Percentiles rank a stretch among this genome's conserved stretches.
Conservation (phyloP, 805 yeast species). For the Myxozyma udenii region DNA sequence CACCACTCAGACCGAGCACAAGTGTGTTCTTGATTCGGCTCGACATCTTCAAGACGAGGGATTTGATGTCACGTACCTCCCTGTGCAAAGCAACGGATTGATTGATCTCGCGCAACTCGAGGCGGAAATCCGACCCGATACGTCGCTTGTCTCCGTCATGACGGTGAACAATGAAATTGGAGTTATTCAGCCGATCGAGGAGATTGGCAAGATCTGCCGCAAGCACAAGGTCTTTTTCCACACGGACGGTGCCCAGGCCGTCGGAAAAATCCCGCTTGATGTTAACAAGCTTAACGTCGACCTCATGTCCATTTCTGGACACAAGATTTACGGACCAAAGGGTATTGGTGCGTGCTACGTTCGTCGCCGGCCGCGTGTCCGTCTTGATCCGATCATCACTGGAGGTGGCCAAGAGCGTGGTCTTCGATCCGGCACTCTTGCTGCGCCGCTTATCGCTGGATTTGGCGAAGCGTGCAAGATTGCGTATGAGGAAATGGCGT, state of each 20-base stretch:
- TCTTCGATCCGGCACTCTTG: conserved; percentile 90
- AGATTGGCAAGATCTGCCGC: conserved; percentile 85
- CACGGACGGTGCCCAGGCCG: conserved; percentile 96
- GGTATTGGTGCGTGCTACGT: conserved; percentile 95
- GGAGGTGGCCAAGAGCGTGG: conserved; percentile 99
- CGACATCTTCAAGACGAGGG: conserved; percentile 95
- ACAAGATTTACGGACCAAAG: conserved; percentile 96
- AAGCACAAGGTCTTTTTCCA: conserved; percentile 91
- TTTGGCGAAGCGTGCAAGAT: conserved; percentile 96
- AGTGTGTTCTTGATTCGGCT: conserved; percentile 96
- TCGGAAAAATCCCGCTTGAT: conserved; percentile 88
- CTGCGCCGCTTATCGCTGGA: conserved; percentile 94
- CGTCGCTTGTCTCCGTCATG: conserved; percentile 88
- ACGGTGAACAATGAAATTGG: conserved; percentile 98
- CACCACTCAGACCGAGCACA: conserved; percentile 96
- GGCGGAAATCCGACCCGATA: conserved; percentile 82
- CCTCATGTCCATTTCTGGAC: conserved; percentile 88
- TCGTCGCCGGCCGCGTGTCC: conserved; percentile 96
- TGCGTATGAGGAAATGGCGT: conserved; percentile 66
- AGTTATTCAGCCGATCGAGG: conserved; percentile 92
- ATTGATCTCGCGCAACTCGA: conserved; percentile 74
- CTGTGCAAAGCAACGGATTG: conserved; percentile 77
- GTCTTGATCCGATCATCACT: conserved; percentile 88
- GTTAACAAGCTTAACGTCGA: conserved; percentile 93
- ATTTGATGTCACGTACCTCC: conserved; percentile 88